A percentile compares a stretch with the other conserved stretches of the same genome.
These are phyloP conservation scores for Kwoniella pini DNA, from an alignment of 768 basidiomycete genomes.

Conservation along the genomic window DNA sequence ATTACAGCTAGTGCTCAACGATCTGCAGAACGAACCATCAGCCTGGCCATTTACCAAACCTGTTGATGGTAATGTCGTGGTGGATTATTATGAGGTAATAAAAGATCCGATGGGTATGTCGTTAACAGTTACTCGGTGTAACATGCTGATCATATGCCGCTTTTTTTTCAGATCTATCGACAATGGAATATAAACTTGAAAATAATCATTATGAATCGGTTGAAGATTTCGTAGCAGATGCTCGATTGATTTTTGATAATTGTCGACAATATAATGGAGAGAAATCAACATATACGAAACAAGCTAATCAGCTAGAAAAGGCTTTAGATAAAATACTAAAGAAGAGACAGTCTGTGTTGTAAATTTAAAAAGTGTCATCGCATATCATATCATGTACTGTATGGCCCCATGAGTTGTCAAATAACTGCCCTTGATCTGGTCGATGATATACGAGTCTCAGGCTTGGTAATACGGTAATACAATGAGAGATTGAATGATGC, in stretches of 20 bases:
- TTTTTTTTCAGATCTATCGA: conserved; percentile 67
- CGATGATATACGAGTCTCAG: no score
- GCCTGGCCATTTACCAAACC: conserved; percentile 87
- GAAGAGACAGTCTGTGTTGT: conserved; percentile 38
- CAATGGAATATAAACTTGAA: conserved; percentile 88
- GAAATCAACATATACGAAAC: conserved; percentile 68
- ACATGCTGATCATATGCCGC: not conserved
- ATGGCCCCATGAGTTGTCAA: no score
- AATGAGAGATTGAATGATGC: no score
- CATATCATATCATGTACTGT: no score
- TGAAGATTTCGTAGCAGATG: conserved; percentile 74
- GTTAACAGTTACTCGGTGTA: no score
- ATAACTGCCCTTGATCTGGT: no score
- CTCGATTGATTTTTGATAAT: conserved; percentile 82
- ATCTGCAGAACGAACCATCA: conserved; percentile 72
- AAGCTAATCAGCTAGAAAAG: conserved; percentile 80
- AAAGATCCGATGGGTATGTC: conserved; percentile 93
- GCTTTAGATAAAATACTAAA: conserved; percentile 60
- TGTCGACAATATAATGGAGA: conserved; percentile 86
- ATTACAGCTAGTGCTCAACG: conserved; percentile 76
- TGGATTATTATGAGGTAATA: conserved; percentile 87
- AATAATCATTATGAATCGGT: conserved; percentile 77
- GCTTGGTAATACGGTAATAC: no score
- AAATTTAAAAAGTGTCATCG: not conserved
- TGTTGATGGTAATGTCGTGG: conserved; percentile 74